These are phyloP conservation scores for Podaxis sp. DNA, from an alignment of 768 basidiomycete genomes.

Conservation along the genomic window DNA sequence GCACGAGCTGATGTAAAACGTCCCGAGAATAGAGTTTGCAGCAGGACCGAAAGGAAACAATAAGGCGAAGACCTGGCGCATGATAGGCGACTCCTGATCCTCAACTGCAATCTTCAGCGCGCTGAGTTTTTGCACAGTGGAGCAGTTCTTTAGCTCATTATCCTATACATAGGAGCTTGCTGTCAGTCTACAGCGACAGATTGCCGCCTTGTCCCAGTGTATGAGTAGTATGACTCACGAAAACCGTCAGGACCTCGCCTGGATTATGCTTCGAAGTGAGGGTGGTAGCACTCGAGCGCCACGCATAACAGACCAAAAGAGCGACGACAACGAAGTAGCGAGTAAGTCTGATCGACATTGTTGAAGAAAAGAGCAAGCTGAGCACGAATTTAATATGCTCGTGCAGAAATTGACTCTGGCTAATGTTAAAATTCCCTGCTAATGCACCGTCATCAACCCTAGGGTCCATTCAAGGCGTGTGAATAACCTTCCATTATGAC, in stretches of 20 bases:
- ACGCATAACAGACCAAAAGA: slow-evolving; percentile 39
- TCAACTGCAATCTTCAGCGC: slow-evolving; percentile 62
- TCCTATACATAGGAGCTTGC: slow-evolving; percentile 11
- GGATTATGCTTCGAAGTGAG: neutral
- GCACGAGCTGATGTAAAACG: slow-evolving; percentile 96
- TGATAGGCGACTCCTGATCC: slow-evolving; percentile 64
- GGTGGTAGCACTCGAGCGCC: slow-evolving; percentile 5
- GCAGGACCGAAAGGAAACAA: slow-evolving; percentile 91
- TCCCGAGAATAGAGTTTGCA: slow-evolving; percentile 87
- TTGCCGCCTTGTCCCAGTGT: neutral
- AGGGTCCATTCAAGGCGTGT: neutral
- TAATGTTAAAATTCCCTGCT: neutral
- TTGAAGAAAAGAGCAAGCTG: neutral
- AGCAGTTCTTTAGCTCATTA: slow-evolving; percentile 11
- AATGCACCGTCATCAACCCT: neutral
- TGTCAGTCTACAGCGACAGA: neutral
- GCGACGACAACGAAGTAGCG: slow-evolving; percentile 34
- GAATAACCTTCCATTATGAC: slow-evolving; percentile 1
- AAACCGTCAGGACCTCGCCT: slow-evolving; percentile 23
- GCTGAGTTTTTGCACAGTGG: slow-evolving; percentile 44
- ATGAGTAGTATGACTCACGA: slow-evolving; percentile 19
- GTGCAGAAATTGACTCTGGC: neutral
- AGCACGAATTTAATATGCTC: neutral
- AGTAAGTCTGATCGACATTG: slow-evolving; percentile 29
- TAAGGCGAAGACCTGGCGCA: slow-evolving; percentile 77